Percentiles rank a stretch among this genome's conserved stretches.
phyloP scores from a whole-genome alignment of 75 land plant species.

The Pinus taeda region DNA sequence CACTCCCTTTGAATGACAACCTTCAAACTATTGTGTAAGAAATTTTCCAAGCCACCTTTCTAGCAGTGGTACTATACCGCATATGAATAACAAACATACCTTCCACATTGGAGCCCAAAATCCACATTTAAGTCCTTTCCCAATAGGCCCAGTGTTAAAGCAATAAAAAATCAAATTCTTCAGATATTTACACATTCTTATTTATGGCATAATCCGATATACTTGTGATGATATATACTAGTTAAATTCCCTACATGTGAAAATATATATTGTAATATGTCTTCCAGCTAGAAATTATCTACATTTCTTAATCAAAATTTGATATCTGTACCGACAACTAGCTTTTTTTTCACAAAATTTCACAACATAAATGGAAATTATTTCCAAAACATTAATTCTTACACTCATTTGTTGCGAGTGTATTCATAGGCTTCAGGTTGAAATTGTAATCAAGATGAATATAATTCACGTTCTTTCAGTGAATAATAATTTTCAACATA shows the following conservation, averaged over 20 bases:
- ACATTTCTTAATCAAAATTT: conserved; percentile 46
- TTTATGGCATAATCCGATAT: conserved; percentile 44
- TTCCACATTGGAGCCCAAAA: conserved; percentile 61
- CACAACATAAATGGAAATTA: conserved; percentile 43
- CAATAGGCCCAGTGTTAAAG: conserved; percentile 48
- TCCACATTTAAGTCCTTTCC: conserved; percentile 38
- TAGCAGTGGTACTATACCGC: background rate
- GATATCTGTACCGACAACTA: conserved; percentile 38
- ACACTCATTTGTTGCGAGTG: conserved; percentile 46
- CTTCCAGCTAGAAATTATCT: conserved; percentile 43
- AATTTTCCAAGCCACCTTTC: conserved; percentile 52
- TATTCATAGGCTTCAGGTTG: conserved; percentile 46
- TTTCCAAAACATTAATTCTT: conserved; percentile 45
- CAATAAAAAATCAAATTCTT: conserved; percentile 46
- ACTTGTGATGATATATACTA: conserved; percentile 49
- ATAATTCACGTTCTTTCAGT: conserved; percentile 48
- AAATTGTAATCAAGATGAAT: conserved; percentile 49
- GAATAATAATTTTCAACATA: conserved; percentile 47
- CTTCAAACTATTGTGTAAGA: conserved; percentile 48
- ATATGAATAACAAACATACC: conserved; percentile 5
- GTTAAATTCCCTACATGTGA: conserved; percentile 52
- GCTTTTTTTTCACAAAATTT: conserved; percentile 37
- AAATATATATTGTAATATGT: conserved; percentile 45
- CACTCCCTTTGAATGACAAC: conserved; percentile 47
- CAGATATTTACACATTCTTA: conserved; percentile 46